Conservation (phyloP, 2,329 filamentous ascomycete species). For the Phyllosticta capitalensis region DNA sequence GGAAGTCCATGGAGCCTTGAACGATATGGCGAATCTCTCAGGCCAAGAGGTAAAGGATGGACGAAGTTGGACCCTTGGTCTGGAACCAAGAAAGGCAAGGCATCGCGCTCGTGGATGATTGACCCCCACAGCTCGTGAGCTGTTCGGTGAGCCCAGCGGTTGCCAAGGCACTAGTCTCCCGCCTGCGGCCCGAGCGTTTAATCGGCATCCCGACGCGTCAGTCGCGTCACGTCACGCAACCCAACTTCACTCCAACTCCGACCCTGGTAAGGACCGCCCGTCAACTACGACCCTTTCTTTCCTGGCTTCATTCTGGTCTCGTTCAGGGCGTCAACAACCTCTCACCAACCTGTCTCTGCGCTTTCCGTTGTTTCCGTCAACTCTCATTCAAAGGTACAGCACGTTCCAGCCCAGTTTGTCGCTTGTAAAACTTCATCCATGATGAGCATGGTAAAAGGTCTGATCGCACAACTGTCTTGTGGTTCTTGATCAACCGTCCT, state of each 20-base stretch:
- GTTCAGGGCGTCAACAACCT: no score
- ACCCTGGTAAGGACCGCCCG: neutral
- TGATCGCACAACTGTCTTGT: constrained; percentile 1
- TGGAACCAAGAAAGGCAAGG: neutral
- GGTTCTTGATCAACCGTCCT: neutral
- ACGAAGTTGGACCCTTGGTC: neutral
- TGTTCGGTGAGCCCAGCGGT: neutral
- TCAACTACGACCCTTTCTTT: neutral
- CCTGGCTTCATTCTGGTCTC: no score
- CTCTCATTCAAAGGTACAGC: neutral
- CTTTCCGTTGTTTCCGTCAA: neutral
- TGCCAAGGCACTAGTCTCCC: neutral
- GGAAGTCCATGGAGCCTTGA: constrained; percentile 71
- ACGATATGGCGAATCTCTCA: neutral
- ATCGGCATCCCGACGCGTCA: neutral
- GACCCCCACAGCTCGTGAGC: neutral
- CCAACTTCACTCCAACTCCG: neutral
- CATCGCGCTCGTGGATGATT: neutral
- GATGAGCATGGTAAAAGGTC: constrained; percentile 11
- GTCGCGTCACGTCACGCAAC: neutral
- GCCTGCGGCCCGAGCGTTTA: neutral
- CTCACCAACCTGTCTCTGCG: neutral
- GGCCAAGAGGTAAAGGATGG: neutral
- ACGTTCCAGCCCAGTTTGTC: neutral
- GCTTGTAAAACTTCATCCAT: neutral